phyloP scores from a whole-genome alignment of 169 alveolate species.

The Plasmodium billcollinsi region DNA sequence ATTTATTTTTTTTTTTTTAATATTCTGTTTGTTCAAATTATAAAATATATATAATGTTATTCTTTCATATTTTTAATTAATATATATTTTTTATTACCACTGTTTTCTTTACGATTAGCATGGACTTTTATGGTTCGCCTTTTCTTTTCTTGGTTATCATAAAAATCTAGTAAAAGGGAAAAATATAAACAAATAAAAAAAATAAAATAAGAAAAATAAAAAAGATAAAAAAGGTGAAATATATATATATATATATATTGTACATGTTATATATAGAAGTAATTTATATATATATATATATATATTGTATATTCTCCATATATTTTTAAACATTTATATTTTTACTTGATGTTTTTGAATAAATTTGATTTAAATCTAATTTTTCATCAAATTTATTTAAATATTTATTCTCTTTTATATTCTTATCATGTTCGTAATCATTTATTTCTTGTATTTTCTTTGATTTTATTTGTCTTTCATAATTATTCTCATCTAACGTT shows the following conservation, averaged over 20 bases:
- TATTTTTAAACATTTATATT: neutral
- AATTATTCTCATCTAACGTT: neutral
- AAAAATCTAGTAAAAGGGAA: conserved; percentile 12
- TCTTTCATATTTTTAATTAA: too few species aligned
- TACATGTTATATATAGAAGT: too few species aligned
- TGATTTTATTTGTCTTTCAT: neutral
- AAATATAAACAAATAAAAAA: neutral
- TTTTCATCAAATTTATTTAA: conserved; percentile 48
- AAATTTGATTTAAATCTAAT: conserved; percentile 45
- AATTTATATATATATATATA: neutral
- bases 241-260: neutral
- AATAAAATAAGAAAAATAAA: too few species aligned
- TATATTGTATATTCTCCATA: neutral
- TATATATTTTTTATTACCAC: conserved; percentile 18
- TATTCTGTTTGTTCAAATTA: too few species aligned
- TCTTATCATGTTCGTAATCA: neutral
- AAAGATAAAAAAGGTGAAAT: neutral
- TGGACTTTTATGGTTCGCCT: conserved; percentile 44
- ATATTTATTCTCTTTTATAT: conserved; percentile 10
- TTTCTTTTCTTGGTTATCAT: conserved; percentile 5
- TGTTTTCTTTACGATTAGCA: conserved; percentile 19
- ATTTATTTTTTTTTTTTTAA: too few species aligned
- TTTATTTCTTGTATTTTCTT: neutral
- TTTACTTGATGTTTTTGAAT: conserved; percentile 29
- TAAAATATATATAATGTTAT: too few species aligned